Evolutionary conservation across 164 flowering plant genomes (phyloP).

Genomic region (Vitis amurensis): DNA sequence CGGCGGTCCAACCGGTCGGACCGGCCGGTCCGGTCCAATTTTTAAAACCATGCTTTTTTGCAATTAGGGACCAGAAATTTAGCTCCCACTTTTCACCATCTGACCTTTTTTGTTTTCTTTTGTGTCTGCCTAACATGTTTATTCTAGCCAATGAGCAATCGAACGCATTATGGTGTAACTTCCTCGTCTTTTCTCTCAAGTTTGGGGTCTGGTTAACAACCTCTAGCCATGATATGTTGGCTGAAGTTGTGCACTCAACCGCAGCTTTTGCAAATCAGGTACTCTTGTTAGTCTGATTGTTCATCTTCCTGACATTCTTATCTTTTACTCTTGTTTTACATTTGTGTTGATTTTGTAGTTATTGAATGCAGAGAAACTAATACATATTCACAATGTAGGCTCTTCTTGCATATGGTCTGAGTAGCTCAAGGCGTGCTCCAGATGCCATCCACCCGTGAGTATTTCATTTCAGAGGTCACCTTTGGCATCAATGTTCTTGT

Average conservation of each 20-base stretch:
- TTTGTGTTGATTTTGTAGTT: slow-evolving; percentile 4
- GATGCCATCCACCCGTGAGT: slow-evolving; percentile 99
- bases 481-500: slow-evolving; percentile 2
- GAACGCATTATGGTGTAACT: too few relatives aligned
- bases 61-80: not conserved
- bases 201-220: too few relatives aligned
- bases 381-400: slow-evolving; percentile 58
- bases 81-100: not conserved
- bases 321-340: not conserved
- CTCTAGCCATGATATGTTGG: too few relatives aligned
- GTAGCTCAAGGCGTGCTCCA: slow-evolving; percentile 96
- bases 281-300: not conserved
- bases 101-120: not conserved
- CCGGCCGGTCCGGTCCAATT: too few relatives aligned
- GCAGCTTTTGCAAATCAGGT: too few relatives aligned
- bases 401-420: slow-evolving; percentile 96
- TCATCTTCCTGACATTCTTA: not conserved
- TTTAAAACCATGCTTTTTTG: too few relatives aligned
- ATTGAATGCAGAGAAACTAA: slow-evolving; percentile 26
- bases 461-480: not conserved
- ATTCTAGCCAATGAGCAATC: too few relatives aligned
- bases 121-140: too few relatives aligned
- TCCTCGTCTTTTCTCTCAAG: too few relatives aligned
- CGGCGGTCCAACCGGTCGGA: too few relatives aligned
- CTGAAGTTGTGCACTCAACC: too few relatives aligned